phyloP scores from a whole-genome alignment of 495 filamentous ascomycete genomes.

The Aspergillus incahuasiensis region DNA sequence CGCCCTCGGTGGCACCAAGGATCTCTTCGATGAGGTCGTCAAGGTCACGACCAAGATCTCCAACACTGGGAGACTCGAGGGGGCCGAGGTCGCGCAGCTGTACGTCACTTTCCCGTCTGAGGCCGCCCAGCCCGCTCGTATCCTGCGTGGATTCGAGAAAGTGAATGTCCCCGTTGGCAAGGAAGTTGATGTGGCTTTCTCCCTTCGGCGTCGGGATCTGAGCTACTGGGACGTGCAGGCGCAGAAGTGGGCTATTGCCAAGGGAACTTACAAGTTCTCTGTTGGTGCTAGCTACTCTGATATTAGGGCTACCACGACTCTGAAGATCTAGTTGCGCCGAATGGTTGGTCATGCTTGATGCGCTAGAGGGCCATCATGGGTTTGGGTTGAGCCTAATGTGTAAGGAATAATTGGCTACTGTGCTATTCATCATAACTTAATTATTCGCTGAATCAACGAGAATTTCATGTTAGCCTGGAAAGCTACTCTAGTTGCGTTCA shows the following conservation, averaged over 20 bases:
- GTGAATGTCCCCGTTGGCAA: conserved; percentile 37
- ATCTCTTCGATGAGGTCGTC: neutral
- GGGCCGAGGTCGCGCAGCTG: neutral
- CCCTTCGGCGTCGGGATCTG: conserved; percentile 57
- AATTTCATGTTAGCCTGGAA: too few species aligned
- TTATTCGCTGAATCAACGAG: too few species aligned
- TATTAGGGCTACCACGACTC: too few species aligned
- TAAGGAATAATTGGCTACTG: too few species aligned
- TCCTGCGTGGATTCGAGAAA: conserved; percentile 67
- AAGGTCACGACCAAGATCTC: neutral
- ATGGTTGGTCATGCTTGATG: too few species aligned
- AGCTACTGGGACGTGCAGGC: conserved; percentile 59
- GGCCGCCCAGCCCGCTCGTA: too few species aligned
- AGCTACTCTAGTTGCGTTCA: too few species aligned
- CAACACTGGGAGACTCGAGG: neutral
- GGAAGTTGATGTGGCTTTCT: conserved; percentile 44
- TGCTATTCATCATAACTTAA: too few species aligned
- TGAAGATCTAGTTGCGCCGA: too few species aligned
- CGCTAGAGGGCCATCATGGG: too few species aligned
- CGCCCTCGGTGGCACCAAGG: too few species aligned
- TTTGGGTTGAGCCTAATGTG: too few species aligned
- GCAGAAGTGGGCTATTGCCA: conserved; percentile 56
- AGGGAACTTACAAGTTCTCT: conserved; percentile 37
- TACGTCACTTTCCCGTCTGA: neutral
- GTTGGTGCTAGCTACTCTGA: conserved; percentile 31